phyloP scores from a whole-genome alignment of 2,329 filamentous ascomycete genomes.

The Aspergillus unguis region DNA sequence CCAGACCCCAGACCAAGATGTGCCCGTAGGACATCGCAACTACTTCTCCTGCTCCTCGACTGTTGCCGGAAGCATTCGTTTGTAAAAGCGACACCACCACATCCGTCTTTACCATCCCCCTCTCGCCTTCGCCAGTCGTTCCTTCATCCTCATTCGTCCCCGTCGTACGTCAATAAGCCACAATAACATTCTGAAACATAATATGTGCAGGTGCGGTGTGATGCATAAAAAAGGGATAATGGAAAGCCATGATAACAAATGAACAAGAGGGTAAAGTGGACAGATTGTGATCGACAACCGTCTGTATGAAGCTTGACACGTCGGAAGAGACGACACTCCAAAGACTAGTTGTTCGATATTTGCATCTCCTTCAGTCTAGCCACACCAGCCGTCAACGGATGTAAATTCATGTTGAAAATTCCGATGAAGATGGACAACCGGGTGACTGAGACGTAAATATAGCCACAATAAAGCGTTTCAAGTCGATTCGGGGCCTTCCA shows the following conservation, averaged over 20 bases:
- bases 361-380: constrained; percentile 34
- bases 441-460: constrained; percentile 31
- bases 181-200: constrained; percentile 19
- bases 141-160: constrained; percentile 25
- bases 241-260: constrained; percentile 10
- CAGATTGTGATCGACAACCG: constrained; percentile 15
- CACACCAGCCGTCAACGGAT: constrained; percentile 21
- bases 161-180: constrained; percentile 28
- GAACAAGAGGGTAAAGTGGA: constrained; percentile 11
- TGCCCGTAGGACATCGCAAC: constrained; percentile 10
- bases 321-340: constrained; percentile 20
- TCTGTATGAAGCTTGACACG: constrained; percentile 16
- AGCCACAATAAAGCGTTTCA: constrained; percentile 35
- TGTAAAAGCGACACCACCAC: constrained; percentile 16
- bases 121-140: constrained; percentile 22
- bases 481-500: constrained; percentile 24
- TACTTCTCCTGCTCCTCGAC: constrained; percentile 12
- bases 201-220: constrained; percentile 2
- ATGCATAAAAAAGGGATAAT: constrained; percentile 10
- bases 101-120: constrained; percentile 14
- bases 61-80: constrained; percentile 10
- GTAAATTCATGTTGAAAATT: constrained; percentile 11
- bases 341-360: constrained; percentile 27
- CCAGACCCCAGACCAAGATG: constrained; percentile 27
- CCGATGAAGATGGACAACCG: constrained; percentile 18